phyloP scores from a whole-genome alignment of 2,329 filamentous ascomycete genomes.

The Botrytis byssoidea region DNA sequence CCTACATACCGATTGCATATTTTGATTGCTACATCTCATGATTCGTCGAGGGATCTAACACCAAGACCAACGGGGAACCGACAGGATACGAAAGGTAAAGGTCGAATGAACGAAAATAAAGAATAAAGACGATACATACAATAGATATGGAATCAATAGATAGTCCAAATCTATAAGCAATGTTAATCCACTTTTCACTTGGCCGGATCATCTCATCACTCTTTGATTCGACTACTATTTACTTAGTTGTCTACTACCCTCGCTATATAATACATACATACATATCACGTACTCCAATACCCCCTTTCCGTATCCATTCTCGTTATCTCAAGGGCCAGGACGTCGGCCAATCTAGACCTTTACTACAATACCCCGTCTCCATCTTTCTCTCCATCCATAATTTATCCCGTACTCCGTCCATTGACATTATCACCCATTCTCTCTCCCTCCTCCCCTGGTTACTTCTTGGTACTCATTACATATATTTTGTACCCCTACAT shows the following conservation, averaged over 20 bases:
- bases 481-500: neutral
- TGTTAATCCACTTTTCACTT: neutral
- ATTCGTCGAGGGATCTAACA: neutral
- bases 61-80: neutral
- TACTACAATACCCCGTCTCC: neutral
- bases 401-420: neutral
- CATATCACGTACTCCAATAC: neutral
- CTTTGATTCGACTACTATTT: neutral
- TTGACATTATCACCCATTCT: neutral
- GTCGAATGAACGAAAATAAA: slow-evolving; percentile 1
- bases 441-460: neutral
- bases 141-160: neutral
- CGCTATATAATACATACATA: neutral
- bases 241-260: neutral
- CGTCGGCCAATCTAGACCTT: neutral
- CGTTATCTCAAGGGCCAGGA: neutral
- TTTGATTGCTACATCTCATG: neutral
- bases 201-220: neutral
- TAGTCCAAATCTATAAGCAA: neutral
- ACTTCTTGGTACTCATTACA: neutral
- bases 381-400: neutral
- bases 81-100: slow-evolving; percentile 13
- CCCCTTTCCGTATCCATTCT: neutral
- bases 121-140: neutral
- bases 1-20: neutral